Base-by-base conservation (phyloP, 75 land plant genomes). In the Pinus albicaulis region DNA sequence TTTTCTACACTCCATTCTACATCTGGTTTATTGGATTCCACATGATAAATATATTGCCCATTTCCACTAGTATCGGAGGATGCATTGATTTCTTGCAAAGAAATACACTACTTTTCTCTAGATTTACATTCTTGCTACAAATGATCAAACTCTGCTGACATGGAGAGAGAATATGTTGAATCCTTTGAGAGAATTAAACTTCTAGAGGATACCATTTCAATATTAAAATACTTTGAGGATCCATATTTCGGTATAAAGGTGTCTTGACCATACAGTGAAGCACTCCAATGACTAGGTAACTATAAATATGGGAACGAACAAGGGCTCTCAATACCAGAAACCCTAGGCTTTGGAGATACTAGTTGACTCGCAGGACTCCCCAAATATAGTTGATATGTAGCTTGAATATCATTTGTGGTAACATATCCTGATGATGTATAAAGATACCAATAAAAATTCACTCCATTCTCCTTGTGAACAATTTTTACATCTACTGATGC, bases 361-460 rank as follows among this genome's bases (percentile, higher is more conserved):
- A 91, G 81, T 76, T 89, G 84, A 65, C 92, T 94, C 57, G 89
- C 80, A 70, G 98, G 99, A 75, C 99, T 97, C 76, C 89, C 98
- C 26, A 92, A 92, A 80, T 89, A 94, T 56, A 90, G 82, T 62
- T 93, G 91, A 77, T 97, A 89, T 17, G 88, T 81, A 55, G 84
- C 80, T 52, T 85, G 92, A 64, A 86, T 84, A 81, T 92, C 94
- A 85, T 77, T 83, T 5, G 90, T 76, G 66, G 88, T 75, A 68
- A 84, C 76, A 81, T 88, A 90, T 58, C 78, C 80, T 20, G 91
- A 81, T 19, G 91, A 56, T 63, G 86, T 78, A 41, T 85, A 79
- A 41, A 82, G 73, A 56, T 79, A 72, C 3, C 65, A 62, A 14
- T 56, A 71, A 55, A 72, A 80, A 57, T 71, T 22, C 16, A 76